Percentiles rank a stretch among this genome's conserved stretches.
Conservation (phyloP, 1,284 basidiomycete species). For the Hortiboletus rubellus region DNA sequence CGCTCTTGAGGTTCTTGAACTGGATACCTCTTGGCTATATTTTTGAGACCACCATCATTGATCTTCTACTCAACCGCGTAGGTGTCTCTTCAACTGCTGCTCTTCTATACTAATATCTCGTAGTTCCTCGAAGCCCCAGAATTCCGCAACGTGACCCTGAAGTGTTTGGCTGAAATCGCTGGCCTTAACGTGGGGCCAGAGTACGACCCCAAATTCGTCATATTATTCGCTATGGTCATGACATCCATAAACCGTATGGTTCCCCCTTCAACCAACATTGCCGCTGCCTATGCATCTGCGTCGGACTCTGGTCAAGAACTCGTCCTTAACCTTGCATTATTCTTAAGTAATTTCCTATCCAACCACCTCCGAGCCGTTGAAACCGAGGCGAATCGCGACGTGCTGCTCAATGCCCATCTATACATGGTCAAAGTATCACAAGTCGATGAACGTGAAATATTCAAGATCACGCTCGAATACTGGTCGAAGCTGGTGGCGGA, state of each 20-base stretch:
- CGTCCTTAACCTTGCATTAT: constrained; percentile 94
- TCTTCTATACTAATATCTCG: constrained; percentile 10
- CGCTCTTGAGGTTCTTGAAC: constrained; percentile 94
- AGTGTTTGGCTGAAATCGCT: constrained; percentile 98
- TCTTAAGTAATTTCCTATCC: constrained; percentile 95
- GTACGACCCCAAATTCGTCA: constrained; percentile 98
- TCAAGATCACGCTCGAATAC: constrained; percentile 99
- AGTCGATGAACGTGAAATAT: constrained; percentile 98
- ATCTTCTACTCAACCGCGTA: constrained; percentile 87
- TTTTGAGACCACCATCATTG: constrained; percentile 98
- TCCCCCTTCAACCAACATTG: constrained; percentile 95
- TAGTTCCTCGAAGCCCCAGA: constrained; percentile 97
- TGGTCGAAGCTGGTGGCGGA: constrained; percentile 99
- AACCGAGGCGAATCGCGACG: constrained; percentile 88
- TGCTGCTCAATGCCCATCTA: constrained; percentile 93
- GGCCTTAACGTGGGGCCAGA: constrained; percentile 94
- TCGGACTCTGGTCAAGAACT: constrained; percentile 96
- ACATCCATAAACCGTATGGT: constrained; percentile 96
- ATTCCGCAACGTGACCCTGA: constrained; percentile 97
- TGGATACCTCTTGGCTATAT: constrained; percentile 99
- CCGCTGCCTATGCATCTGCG: constrained; percentile 88
- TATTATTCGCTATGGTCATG: constrained; percentile 98
- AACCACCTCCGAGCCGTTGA: constrained; percentile 92
- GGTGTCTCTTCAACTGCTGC: constrained; percentile 35
- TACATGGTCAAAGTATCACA: constrained; percentile 99